Evolutionary conservation across 306 rosid genomes (phyloP), one percentile per base, ranked within the genome.

Genomic region (Cyamopsis tetragonoloba): DNA sequence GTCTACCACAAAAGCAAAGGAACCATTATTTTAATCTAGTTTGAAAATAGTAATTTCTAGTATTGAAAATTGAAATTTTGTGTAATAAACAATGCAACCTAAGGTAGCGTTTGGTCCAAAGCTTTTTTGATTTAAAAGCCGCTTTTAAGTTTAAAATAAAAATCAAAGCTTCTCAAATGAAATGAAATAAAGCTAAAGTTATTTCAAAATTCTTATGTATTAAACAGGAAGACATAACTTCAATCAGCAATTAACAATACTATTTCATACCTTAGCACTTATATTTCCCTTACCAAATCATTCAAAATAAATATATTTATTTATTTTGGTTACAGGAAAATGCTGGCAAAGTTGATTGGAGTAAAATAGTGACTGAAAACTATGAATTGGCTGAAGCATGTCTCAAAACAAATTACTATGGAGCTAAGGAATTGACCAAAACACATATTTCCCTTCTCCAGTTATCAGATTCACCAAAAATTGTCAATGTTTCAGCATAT

Each of bases 401-500:
- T 38, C 3, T 84, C 3, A 37, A 60, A 54, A 85, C 78, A 70
- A 88, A 88, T 44, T 85, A 79, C 51, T 74, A 77, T 11, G 85
- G 95, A 35, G 67, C 87, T 14, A 88, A 79, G 73, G 63, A 76
- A 48, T 47, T 57, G 5, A 24, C 69, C 1, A 42, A 68, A 73
- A 68, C 81, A 18, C 82, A 83, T 28, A 58, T 83, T 72, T 79
- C 84, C 31, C 85, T 83, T 60, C 89, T 88, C 18, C 83, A 77
- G 28, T 48, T 82, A 14, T 88, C 95, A 4, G 61, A 26, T 15
- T 81, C 91, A 0, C 89, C 89, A 30, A 83, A 34, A 55, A 76
- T 85, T 74, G 86, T 88, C 17, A 83, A 74, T 65, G 81, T 85
- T 70, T 67, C 87, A 0, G 56, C 87, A 17, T 1, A 11, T 13